Evolutionary conservation across 345 rosid genomes (phyloP), one percentile per base, ranked within the genome.

Genomic region (Melastoma malabathricum): DNA sequence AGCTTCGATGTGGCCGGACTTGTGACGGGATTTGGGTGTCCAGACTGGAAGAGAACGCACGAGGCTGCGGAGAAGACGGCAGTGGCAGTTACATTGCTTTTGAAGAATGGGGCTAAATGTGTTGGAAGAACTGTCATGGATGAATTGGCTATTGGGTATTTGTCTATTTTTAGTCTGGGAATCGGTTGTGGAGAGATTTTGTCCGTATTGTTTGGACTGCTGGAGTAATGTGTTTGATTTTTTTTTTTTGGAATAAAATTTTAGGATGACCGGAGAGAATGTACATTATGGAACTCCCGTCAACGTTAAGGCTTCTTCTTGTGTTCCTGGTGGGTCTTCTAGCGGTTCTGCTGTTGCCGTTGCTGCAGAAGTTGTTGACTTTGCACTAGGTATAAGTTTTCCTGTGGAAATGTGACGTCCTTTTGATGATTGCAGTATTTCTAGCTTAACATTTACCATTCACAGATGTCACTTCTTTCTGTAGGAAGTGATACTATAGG

Each of bases 291-390:
- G 94, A 39, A 78, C 85, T 48, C 96, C 98, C 47, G 58, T 57
- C 27, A 90, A 90, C 66, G 96, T 89, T 1, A 60, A 59, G 63
- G 68, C 75, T 77, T 82, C 79, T 15, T 73, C 77, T 16, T 59
- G 67, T 71, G 75, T 81, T 54, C 86, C 95, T 13, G 97, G 97
- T 62, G 97, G 97, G 47, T 86, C 89, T 66, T 83, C 94, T 47
- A 76, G 96, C 59, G 97, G 97, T 66, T 83, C 97, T n/a, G 94
- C 97, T 13, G 97, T 86, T 51, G 81, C 88, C 53, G 97, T 89
- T 70, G 86, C 80, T 0, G 80, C 97, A 63, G 73, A 69, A 60
- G 72, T 89, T 49, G 96, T 86, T 47, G 94, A 86, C 68, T 89
- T 83, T 70, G 77, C 95, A 66, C 80, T 89, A 44, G 95, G 95